Evolutionary conservation across 495 filamentous ascomycete species (phyloP).

Genomic region (Hypomontagnella submonticulosa): DNA sequence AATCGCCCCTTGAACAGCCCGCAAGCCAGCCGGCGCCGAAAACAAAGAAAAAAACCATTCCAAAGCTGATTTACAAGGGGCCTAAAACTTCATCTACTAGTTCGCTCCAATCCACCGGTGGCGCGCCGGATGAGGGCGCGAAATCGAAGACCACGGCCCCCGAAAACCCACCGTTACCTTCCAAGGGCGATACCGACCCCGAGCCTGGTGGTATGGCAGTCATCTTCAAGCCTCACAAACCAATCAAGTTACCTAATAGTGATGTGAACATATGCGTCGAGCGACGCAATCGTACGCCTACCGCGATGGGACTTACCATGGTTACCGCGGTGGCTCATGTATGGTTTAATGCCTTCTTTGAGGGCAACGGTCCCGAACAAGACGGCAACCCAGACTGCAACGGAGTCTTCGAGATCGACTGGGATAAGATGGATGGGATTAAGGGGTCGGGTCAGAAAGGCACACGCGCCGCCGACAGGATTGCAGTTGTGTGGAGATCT

Average conservation of each 20-base stretch:
- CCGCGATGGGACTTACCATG: conserved; percentile 82
- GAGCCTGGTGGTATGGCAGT: conserved; percentile 70
- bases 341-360: conserved; percentile 97
- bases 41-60: conserved; percentile 28
- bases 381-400: conserved; percentile 58
- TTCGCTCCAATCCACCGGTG: conserved; percentile 15
- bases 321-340: conserved; percentile 93
- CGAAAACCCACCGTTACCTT: conserved; percentile 15
- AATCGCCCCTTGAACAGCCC: conserved; percentile 1
- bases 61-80: conserved; percentile 34
- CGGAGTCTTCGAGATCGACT: conserved; percentile 68
- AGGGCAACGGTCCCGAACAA: conserved; percentile 77
- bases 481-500: conserved; percentile 86
- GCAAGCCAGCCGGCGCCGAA: conserved; percentile 28
- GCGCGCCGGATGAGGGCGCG: conserved; percentile 5
- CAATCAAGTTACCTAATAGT: conserved; percentile 75
- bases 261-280: conserved; percentile 94
- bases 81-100: conserved; percentile 11
- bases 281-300: conserved; percentile 73
- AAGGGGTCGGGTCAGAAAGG: conserved; percentile 87
- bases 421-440: conserved; percentile 70
- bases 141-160: conserved; percentile 2
- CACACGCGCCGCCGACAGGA: conserved; percentile 78
- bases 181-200: conserved; percentile 40
- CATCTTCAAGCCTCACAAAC: conserved; percentile 74